Evolutionary conservation across 345 rosid species (phyloP).

Genomic region (Arabidopsis arenosa): DNA sequence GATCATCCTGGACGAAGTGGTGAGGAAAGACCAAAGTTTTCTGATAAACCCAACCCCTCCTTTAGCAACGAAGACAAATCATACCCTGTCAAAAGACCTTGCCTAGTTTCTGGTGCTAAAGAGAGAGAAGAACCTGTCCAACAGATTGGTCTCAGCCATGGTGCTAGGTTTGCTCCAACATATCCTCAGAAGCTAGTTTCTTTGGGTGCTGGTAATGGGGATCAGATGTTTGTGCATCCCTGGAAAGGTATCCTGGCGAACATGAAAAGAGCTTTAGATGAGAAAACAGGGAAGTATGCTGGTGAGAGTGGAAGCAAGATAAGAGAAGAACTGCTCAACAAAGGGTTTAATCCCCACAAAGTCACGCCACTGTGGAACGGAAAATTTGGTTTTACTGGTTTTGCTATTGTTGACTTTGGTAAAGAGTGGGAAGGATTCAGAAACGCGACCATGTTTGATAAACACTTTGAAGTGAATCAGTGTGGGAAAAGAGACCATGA

Average conservation of each 20-base stretch:
- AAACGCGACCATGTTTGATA: conserved; percentile 66
- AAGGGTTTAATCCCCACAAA: conserved; percentile 69
- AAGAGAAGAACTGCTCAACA: conserved; percentile 50
- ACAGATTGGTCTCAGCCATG: conserved; percentile 10
- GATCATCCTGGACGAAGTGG: conserved; percentile 20
- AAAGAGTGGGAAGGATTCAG: conserved; percentile 70
- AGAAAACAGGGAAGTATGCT: conserved; percentile 42
- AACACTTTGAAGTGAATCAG: conserved; percentile 47
- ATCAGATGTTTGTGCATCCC: conserved; percentile 63
- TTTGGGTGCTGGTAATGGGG: conserved; percentile 10
- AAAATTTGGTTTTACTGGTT: conserved; percentile 61
- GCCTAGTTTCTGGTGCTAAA: conserved; percentile 21
- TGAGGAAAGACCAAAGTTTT: not conserved
- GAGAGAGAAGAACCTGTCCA: conserved; percentile 30
- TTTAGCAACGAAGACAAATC: not conserved
- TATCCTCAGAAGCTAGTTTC: conserved; percentile 29
- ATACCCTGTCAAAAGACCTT: conserved; percentile 30
- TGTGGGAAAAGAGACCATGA: conserved; percentile 61
- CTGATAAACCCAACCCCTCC: conserved; percentile 8
- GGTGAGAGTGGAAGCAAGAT: conserved; percentile 70
- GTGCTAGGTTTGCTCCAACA: conserved; percentile 21
- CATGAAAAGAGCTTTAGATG: conserved; percentile 46
- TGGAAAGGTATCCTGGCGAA: conserved; percentile 79
- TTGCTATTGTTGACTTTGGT: conserved; percentile 68
- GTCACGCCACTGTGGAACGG: conserved; percentile 65